Evolutionary conservation across 2,329 filamentous ascomycete species (phyloP), one percentile per base, ranked within the genome.

Genomic region (Chrysosporium queenslandicum): DNA sequence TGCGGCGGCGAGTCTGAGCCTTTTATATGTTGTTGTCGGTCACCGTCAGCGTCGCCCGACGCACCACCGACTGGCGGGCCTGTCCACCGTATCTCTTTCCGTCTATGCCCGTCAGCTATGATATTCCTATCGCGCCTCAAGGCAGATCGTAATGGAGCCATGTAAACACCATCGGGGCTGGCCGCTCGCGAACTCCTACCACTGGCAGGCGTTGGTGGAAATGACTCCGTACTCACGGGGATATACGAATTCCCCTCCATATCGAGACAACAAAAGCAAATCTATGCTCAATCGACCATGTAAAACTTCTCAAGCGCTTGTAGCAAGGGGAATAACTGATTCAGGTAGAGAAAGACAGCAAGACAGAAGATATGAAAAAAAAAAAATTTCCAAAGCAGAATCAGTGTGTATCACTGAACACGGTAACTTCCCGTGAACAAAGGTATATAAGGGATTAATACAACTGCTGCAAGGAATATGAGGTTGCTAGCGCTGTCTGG

Each of bases 61-160:
- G 23, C 14, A 16, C 29, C 32, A n/a, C 25, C 34, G 7, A 36
- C 30, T n/a, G 43, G n/a, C n/a, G n/a, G 30, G 12, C 30, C 23
- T 11, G 18, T 36, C 43, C 43, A 46, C 25, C 43, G 29, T 23
- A 46, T 21, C 20, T 34, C 43, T 46, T 46, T 49, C n/a, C 18
- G 12, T 27, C 6, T 25, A 21, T 20, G 46, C 18, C 23, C 27
- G n/a, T 16, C 25, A 42, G 23, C n/a, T 21, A 36, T 36, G 6
- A 25, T 14, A 41, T 2, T 37, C 30, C 14, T 37, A n/a, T 32
- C 29, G n/a, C 34, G 47, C 18, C 39, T 42, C 18, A 41, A 23
- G 16, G 27, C 47, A 11, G 47, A 34, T n/a, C 39, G 47, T 16
- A 18, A 42, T 30, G 47, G 47, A 11, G 47, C 47, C 36, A 42